phyloP scores from a whole-genome alignment of 768 basidiomycete genomes.

The Leucosporidium creatinivorum region DNA sequence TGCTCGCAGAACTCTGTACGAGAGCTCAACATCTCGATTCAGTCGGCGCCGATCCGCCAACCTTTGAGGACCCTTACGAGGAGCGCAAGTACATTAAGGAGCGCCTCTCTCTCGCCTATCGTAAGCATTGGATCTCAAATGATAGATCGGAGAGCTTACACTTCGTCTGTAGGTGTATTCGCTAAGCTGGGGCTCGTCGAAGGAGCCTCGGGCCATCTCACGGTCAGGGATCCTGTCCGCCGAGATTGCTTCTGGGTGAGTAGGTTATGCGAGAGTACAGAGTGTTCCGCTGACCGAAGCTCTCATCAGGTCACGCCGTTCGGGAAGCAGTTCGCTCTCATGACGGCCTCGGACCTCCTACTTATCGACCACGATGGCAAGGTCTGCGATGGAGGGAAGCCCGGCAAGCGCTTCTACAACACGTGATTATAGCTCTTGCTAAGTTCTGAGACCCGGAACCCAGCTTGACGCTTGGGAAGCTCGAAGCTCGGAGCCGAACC shows the following conservation, averaged over 20 bases:
- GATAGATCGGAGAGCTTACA: too few relatives aligned
- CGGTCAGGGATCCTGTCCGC: background rate
- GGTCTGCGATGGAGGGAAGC: constrained; percentile 33
- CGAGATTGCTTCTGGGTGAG: constrained; percentile 4
- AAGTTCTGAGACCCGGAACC: too few relatives aligned
- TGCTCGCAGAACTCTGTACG: too few relatives aligned
- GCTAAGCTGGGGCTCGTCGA: constrained; percentile 6
- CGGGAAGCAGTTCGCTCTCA: constrained; percentile 35
- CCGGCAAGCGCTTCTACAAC: constrained; percentile 24
- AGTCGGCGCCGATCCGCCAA: background rate
- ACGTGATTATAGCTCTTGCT: background rate
- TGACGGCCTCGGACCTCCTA: constrained; percentile 36
- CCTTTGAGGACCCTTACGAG: background rate
- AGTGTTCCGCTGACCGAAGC: too few relatives aligned
- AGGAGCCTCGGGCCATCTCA: constrained; percentile 6
- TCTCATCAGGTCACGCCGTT: constrained; percentile 32
- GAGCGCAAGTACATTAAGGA: constrained; percentile 5
- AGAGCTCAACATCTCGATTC: too few relatives aligned
- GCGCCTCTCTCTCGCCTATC: constrained; percentile 2
- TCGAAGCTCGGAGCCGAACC: background rate
- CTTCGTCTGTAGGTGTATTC: constrained; percentile 1
- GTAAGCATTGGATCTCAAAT: background rate
- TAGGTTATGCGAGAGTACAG: too few relatives aligned
- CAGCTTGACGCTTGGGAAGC: too few relatives aligned
- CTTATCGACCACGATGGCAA: constrained; percentile 33